Base-by-base conservation (phyloP, 2,329 filamentous ascomycete genomes). In the Dactylellina parvicollis region DNA sequence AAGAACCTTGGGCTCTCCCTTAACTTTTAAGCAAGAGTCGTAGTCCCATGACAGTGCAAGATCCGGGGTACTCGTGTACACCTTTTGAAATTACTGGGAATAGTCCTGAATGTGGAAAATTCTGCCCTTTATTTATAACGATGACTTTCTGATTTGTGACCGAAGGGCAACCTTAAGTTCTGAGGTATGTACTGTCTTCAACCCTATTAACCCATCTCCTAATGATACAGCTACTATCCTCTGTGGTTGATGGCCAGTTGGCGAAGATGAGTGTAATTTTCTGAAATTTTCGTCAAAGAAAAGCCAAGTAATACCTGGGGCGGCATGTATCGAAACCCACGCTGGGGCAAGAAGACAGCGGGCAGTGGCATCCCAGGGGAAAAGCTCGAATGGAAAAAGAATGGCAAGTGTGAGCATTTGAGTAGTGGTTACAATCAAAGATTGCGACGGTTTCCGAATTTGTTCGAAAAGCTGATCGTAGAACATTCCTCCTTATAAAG, bases 1-100 rank as follows among this genome's bases (percentile, higher is more conserved):
- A 16, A 82, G 78, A 3, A 81, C 80, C 76, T 80, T 80, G 1
- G 46, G 18, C 7, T 52, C 16, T n/a, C 59, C 59, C 22, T 54
- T 64, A 3, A 55, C 59, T 30, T 64, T 22, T 16, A 64, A 55
- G 9, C 59, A 47, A 16, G 46, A 54, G 24, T 64, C 59, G 16
- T 64, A 64, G 2, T 44, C 59, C 59, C 59, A 64, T 2, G 59
- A 64, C 36, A 64, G n/a, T n/a, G 59, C 59, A 22, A 64, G 32
- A 64, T 64, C 59, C 4, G 59, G 59, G 12, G 59, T 64, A n/a
- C 59, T 64, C n/a, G 59, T 47, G 12, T 64, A 64, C 7, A 64
- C 4, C 34, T 64, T 34, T 64, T 64, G 24, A 52, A 64, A 26
- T 54, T 22, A 10, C 24, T n/a, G 60, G 50, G 24, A 64, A 64